Evolutionary conservation across 306 rosid genomes (phyloP).

Genomic region (Castanopsis chinensis): DNA sequence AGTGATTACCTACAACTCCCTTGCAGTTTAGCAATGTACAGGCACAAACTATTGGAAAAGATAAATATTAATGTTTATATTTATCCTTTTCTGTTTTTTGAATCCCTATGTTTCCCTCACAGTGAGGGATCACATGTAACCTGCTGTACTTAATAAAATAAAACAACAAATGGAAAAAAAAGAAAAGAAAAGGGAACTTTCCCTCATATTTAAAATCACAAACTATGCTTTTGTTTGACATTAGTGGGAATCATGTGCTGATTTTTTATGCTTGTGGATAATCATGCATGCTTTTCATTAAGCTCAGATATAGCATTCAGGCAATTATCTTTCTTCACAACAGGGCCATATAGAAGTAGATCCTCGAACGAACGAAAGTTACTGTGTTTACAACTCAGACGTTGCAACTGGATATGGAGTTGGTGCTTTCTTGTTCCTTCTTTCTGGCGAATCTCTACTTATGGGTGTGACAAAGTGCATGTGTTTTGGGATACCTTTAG

Average conservation of each 20-base stretch:
- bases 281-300: background rate
- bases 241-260: background rate
- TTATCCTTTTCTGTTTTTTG: too few species aligned
- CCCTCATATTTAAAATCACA: background rate
- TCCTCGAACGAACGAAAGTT: constrained; percentile 49
- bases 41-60: background rate
- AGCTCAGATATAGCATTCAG: background rate
- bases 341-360: constrained; percentile 57
- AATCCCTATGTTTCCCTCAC: too few species aligned
- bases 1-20: background rate
- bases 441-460: constrained; percentile 71
- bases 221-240: background rate
- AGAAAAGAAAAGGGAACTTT: too few species aligned
- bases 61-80: too few species aligned
- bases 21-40: background rate
- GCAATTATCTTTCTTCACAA: constrained; percentile 4
- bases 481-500: constrained; percentile 89
- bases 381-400: constrained; percentile 84
- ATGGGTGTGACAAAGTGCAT: constrained; percentile 89
- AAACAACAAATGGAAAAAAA: too few species aligned
- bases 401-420: constrained; percentile 95
- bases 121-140: too few species aligned
- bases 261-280: background rate
- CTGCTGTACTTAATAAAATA: too few species aligned
- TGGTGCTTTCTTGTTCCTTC: constrained; percentile 83